A percentile compares a stretch with the other conserved stretches of the same genome.
These are phyloP conservation scores for Mycocentrospora acerina DNA, from an alignment of 2,329 filamentous ascomycete species.

Conservation along the genomic window DNA sequence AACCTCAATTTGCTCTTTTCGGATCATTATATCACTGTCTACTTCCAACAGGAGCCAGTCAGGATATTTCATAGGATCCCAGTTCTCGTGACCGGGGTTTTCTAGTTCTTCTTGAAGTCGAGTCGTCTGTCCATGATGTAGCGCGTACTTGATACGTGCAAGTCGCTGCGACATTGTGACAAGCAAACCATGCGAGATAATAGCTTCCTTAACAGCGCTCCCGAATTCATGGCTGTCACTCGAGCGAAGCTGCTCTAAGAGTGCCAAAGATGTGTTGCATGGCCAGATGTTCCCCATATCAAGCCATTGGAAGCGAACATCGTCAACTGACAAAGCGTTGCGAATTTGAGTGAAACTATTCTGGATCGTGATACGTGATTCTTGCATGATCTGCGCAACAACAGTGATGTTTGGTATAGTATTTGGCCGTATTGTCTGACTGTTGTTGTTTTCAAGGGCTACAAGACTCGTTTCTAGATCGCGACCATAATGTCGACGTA, in stretches of 20 bases:
- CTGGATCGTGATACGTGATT: conserved; percentile 16
- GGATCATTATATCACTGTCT: conserved; percentile 64
- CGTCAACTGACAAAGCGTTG: conserved; percentile 8
- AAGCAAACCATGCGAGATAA: conserved; percentile 49
- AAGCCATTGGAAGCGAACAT: conserved; percentile 47
- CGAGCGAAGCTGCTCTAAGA: conserved; percentile 53
- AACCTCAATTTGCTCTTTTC: conserved; percentile 63
- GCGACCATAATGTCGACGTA: conserved; percentile 43
- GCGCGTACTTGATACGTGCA: conserved; percentile 45
- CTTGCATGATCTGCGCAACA: conserved; percentile 7
- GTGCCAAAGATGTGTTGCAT: conserved; percentile 42
- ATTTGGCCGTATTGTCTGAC: conserved; percentile 5
- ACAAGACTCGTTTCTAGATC: conserved; percentile 41
- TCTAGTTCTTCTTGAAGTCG: conserved; percentile 46
- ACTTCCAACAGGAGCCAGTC: conserved; percentile 70
- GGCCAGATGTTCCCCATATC: conserved; percentile 50
- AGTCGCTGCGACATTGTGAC: conserved; percentile 51
- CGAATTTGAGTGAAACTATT: conserved; percentile 9
- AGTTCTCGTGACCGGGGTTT: conserved; percentile 57
- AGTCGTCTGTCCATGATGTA: conserved; percentile 18
- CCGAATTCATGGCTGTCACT: conserved; percentile 35
- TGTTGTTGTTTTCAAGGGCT: conserved; percentile 30
- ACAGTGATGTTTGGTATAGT: conserved; percentile 6
- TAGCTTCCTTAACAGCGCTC: conserved; percentile 36
- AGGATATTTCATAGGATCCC: conserved; percentile 55